These are phyloP conservation scores for Monascus ruber DNA, from an alignment of 2,329 filamentous ascomycete genomes.

Conservation along the genomic window DNA sequence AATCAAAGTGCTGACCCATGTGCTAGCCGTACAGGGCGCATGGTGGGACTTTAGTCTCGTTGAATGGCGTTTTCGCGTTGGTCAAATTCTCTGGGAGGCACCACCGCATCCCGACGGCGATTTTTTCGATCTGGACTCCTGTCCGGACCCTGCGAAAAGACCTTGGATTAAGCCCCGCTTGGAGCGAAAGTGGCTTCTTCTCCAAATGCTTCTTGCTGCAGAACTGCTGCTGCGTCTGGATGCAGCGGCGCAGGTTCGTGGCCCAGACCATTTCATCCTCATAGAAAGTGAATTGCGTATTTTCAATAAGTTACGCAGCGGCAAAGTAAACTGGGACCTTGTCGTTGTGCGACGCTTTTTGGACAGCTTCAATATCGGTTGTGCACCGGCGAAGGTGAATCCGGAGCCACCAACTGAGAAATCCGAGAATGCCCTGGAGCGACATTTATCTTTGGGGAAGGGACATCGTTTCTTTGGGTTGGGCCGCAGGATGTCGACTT, in stretches of 20 bases:
- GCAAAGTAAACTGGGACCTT: conserved; percentile 47
- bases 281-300: no score
- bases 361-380: conserved; percentile 32
- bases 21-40: conserved; percentile 31
- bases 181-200: conserved; percentile 42
- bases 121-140: conserved; percentile 9
- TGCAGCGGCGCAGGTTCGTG: no score
- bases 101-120: conserved; percentile 26
- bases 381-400: no score
- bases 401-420: no score
- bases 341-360: conserved; percentile 43
- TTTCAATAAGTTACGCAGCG: conserved; percentile 35
- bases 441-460: no score
- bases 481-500: conserved; percentile 3
- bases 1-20: conserved; percentile 33
- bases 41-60: conserved; percentile 39
- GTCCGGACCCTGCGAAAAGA: conserved; percentile 6
- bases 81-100: conserved; percentile 35
- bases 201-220: conserved; percentile 44
- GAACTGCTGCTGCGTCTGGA: conserved; percentile 32
- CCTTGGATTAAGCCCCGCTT: conserved; percentile 16
- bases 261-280: no score
- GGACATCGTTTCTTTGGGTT: no score
- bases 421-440: no score
- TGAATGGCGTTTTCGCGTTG: conserved; percentile 35